Conservation (phyloP, 139 green algal species). For the Chlorella vulgaris region DNA sequence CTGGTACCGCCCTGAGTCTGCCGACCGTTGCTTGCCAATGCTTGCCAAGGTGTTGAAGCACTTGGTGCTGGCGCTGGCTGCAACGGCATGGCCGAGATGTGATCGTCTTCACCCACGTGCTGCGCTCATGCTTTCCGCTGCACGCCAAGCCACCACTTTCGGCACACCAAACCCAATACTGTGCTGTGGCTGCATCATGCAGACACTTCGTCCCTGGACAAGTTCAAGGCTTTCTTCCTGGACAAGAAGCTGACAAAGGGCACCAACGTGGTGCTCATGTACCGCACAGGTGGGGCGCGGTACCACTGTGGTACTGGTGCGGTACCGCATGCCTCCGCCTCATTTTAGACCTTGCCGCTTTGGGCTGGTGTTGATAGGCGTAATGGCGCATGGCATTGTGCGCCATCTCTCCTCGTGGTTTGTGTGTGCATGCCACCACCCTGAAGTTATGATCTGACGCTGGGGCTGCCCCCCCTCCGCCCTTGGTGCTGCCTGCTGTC, state of each 20-base stretch:
- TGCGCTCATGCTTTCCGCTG: no score
- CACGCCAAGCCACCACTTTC: no score
- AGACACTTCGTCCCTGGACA: conserved; percentile 61
- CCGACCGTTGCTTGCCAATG: background rate
- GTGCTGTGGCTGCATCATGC: background rate
- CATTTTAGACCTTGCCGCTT: background rate
- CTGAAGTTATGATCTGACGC: no score
- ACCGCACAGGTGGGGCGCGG: conserved; percentile 18
- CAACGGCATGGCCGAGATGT: no score
- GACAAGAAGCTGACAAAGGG: conserved; percentile 57
- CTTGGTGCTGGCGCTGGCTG: no score
- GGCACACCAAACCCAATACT: no score
- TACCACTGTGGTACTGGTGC: background rate
- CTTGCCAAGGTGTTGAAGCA: background rate
- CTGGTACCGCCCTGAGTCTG: background rate
- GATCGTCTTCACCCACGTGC: no score
- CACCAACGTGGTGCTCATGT: conserved; percentile 53
- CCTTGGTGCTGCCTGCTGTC: background rate
- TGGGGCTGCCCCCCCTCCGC: background rate
- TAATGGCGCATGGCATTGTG: background rate
- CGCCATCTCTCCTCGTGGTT: no score
- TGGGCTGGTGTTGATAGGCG: background rate
- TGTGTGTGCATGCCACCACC: no score
- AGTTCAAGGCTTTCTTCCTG: conserved; percentile 65
- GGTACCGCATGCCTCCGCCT: background rate